These are phyloP conservation scores for Cicer judaicum DNA, from an alignment of 306 rosid species.

Conservation along the genomic window DNA sequence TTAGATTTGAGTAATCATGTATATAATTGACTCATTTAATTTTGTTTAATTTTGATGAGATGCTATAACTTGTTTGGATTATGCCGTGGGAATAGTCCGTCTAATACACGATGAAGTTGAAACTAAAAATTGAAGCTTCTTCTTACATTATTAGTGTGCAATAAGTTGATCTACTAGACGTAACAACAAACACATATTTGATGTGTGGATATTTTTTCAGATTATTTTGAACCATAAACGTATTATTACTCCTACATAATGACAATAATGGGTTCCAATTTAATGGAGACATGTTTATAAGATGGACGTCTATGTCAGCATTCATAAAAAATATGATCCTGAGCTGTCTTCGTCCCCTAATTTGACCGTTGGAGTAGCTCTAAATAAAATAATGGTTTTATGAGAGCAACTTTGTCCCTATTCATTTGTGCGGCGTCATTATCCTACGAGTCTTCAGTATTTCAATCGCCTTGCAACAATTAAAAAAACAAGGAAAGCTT, in stretches of 20 bases:
- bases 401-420: neutral
- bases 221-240: too few relatives aligned
- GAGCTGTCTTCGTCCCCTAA: neutral
- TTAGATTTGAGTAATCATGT: neutral
- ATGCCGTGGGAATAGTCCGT: too few relatives aligned
- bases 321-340: neutral
- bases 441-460: neutral
- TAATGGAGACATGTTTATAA: neutral
- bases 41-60: too few relatives aligned
- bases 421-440: too few relatives aligned
- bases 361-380: conserved; percentile 12
- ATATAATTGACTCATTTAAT: too few relatives aligned
- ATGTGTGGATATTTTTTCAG: too few relatives aligned
- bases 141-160: too few relatives aligned
- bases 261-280: neutral
- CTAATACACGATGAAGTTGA: too few relatives aligned
- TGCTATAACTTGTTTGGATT: too few relatives aligned
- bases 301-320: conserved; percentile 8
- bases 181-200: too few relatives aligned
- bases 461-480: neutral
- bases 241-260: neutral
- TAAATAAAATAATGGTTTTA: neutral
- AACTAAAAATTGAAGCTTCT: too few relatives aligned
- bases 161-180: too few relatives aligned
- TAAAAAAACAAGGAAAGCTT: neutral